Evolutionary conservation across 2,329 filamentous ascomycete genomes (phyloP).

Genomic region (Xylariales sp.): DNA sequence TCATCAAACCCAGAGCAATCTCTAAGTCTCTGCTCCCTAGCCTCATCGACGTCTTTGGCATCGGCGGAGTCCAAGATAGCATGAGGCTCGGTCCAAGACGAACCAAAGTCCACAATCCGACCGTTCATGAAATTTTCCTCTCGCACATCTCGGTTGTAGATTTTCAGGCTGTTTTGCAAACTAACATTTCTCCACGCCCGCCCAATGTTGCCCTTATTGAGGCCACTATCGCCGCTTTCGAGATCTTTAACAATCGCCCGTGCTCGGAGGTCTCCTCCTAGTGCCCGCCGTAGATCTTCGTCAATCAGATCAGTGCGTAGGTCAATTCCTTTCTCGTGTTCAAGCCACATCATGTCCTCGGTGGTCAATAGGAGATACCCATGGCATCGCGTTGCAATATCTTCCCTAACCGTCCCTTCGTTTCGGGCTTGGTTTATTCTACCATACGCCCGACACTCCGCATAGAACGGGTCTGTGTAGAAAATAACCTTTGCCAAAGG

Average conservation of each 20-base stretch:
- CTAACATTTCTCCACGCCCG: not conserved
- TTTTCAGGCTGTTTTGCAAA: not conserved
- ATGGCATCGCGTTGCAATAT: not conserved
- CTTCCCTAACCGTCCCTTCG: not conserved
- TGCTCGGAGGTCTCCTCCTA: not conserved
- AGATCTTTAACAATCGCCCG: constrained; percentile 3
- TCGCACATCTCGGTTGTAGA: not conserved
- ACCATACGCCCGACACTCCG: constrained; percentile 1
- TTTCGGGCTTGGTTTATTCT: not conserved
- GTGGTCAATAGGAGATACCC: not conserved
- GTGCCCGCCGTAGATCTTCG: not conserved
- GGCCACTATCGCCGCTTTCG: not conserved
- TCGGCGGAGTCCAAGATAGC: not conserved
- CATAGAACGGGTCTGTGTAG: constrained; percentile 5
- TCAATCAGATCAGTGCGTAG: not conserved
- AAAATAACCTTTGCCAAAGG: not conserved
- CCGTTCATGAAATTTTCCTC: not conserved
- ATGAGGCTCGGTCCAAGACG: constrained; percentile 6
- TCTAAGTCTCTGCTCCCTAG: not conserved
- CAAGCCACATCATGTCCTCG: not conserved
- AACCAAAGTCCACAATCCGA: constrained; percentile 3
- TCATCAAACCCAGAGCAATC: constrained; percentile 10
- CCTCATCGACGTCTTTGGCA: not conserved
- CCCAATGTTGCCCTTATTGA: not conserved
- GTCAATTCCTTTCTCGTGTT: not conserved